Base-by-base conservation (phyloP, 2,329 filamentous ascomycete genomes). In the Paecilomyces sp. region DNA sequence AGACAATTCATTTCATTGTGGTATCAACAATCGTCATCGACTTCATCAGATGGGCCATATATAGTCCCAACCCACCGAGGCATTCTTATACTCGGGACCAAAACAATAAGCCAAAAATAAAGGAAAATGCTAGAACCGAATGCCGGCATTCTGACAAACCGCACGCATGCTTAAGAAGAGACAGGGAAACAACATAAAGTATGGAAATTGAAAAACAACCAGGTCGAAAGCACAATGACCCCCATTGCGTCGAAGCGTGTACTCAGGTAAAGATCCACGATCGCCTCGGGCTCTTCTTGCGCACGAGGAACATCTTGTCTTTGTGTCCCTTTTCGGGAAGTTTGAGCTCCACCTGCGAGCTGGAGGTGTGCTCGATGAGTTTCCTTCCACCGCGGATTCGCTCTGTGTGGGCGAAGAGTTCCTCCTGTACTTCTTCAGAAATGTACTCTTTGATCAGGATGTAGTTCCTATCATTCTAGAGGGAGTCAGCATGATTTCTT, bases 381-480 rank as follows among this genome's bases (percentile, higher is more conserved):
- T 72, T 74, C 55, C 79, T 80, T 67, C 86, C 83, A n/a, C 86
- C 83, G n/a, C 86, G 85, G 63, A 90, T 71, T 52, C 81, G 77
- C 62, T 81, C 81, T 2, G 89, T 91, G 74, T 92, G 88, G 52
- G 84, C 82, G 82, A 89, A 92, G 55, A 91, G 82, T 59, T 85
- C 78, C 60, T 90, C 83, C 68, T 91, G 89, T 70, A 91, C 84
- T 62, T 84, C 83, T 65, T 91, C 86, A 3, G 85, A 83, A 57
- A 92, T 85, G 85, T 85, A 90, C 59, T 85, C 81, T 74, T 88
- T 89, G 75, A 92, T 88, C 61, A 92, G 74, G 58, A 92, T 79
- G 66, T 85, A 92, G 54, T 88, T 85, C 18, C 84, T 82, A 67
- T 92, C 87, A 56, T 64, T 66, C 77, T 79, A 57, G 41, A 11